Conservation (phyloP, 148 eudicot genomes). For the Amaranthus hypochondriacus region DNA sequence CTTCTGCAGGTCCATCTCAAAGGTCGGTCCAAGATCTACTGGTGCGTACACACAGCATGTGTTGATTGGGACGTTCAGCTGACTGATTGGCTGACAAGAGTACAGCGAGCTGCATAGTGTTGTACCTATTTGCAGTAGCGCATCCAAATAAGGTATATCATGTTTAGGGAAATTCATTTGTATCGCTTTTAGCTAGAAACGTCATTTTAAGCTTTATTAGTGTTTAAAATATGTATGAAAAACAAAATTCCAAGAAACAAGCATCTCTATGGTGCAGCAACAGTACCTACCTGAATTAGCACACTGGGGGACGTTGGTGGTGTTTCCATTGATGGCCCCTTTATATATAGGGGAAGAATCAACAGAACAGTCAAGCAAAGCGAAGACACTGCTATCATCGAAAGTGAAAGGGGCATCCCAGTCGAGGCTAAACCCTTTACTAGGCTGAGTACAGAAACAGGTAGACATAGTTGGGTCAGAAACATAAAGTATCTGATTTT, state of each 20-base stretch:
- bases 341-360: conserved; percentile 55
- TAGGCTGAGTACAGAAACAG: conserved; percentile 60
- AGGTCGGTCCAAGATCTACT: conserved; percentile 84
- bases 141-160: not conserved
- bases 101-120: conserved; percentile 54
- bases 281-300: conserved; percentile 37
- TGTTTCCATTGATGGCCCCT: conserved; percentile 27
- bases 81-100: conserved; percentile 74
- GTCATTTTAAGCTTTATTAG: not conserved
- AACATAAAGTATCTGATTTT: conserved; percentile 47
- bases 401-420: conserved; percentile 83
- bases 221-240: no score
- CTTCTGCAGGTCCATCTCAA: conserved; percentile 71
- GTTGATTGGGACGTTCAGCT: conserved; percentile 46
- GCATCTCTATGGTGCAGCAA: no score
- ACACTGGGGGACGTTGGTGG: conserved; percentile 46
- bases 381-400: conserved; percentile 54
- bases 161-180: not conserved
- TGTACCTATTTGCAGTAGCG: conserved; percentile 27
- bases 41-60: conserved; percentile 87
- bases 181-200: not conserved
- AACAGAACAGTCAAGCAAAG: conserved; percentile 59
- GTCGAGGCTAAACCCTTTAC: conserved; percentile 77
- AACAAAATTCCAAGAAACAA: no score
- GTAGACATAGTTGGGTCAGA: conserved; percentile 84